Evolutionary conservation across 2,329 filamentous ascomycete genomes (phyloP).

Genomic region (Fusarium nodosum): DNA sequence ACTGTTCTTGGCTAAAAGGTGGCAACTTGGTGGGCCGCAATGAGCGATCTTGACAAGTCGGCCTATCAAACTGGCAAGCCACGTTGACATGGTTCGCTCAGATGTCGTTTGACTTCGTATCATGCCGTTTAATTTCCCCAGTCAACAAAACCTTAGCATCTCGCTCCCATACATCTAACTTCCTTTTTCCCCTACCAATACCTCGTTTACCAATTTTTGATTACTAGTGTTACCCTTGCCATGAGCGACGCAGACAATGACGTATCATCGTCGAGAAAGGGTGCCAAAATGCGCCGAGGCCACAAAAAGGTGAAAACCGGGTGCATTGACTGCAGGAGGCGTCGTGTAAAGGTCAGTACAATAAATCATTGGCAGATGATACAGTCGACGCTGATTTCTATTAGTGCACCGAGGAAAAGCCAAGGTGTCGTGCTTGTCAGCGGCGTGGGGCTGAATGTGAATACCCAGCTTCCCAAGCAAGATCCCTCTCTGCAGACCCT

Average conservation of each 20-base stretch:
- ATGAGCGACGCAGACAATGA: slow-evolving; percentile 3
- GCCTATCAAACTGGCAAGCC: background rate
- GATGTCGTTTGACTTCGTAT: background rate
- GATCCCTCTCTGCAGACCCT: background rate
- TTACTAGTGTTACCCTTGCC: background rate
- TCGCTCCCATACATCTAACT: background rate
- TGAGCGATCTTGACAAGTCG: background rate
- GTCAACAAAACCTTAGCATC: background rate
- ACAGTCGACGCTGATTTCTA: background rate
- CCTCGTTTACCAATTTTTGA: slow-evolving; percentile 1
- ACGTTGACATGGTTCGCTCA: background rate
- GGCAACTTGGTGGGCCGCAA: background rate
- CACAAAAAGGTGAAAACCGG: slow-evolving; percentile 26
- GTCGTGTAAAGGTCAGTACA: slow-evolving; percentile 14
- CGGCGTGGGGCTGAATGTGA: slow-evolving; percentile 16
- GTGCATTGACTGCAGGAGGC: slow-evolving; percentile 17
- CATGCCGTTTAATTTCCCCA: background rate
- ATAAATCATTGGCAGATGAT: background rate
- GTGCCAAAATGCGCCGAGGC: slow-evolving; percentile 2
- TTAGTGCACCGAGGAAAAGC: slow-evolving; percentile 13
- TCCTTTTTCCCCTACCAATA: too few relatives aligned
- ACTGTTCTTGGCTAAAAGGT: background rate
- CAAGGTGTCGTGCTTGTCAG: slow-evolving; percentile 6
- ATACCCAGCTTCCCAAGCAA: background rate
- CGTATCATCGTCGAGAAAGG: background rate